Conservation (phyloP, 805 yeast genomes). For the Teunomyces pallodes region DNA sequence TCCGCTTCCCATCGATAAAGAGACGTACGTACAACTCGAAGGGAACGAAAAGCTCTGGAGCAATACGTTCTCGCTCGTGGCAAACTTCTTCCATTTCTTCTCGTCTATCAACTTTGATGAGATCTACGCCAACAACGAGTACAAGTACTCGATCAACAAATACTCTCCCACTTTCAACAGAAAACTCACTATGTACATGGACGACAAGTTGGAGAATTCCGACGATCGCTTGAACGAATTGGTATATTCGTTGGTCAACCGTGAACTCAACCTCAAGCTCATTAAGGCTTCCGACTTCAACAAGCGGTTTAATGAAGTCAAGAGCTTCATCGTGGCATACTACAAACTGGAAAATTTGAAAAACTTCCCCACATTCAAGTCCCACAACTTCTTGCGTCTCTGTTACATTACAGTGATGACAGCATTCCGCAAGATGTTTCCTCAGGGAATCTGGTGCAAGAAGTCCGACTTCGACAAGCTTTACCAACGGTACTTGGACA, state of each 20-base stretch:
- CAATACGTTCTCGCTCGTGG: constrained; percentile 20
- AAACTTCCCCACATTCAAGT: constrained; percentile 34
- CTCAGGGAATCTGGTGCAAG: constrained; percentile 42
- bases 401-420: constrained; percentile 39
- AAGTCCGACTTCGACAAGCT: constrained; percentile 27
- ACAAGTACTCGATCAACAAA: constrained; percentile 33
- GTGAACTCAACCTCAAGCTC: constrained; percentile 37
- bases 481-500: constrained; percentile 28
- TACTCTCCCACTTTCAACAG: constrained; percentile 24
- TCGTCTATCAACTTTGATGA: constrained; percentile 25
- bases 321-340: constrained; percentile 36
- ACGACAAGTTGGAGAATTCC: constrained; percentile 27
- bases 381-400: constrained; percentile 25
- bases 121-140: constrained; percentile 34
- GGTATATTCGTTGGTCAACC: constrained; percentile 32
- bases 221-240: constrained; percentile 37
- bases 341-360: constrained; percentile 34
- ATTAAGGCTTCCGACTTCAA: constrained; percentile 33
- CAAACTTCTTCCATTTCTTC: constrained; percentile 31
- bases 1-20: constrained; percentile 39
- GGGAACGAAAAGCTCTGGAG: constrained; percentile 26
- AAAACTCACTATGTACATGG: constrained; percentile 29
- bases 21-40: constrained; percentile 25
- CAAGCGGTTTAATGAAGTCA: constrained; percentile 33
- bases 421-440: constrained; percentile 36